A percentile compares a stretch with the other conserved stretches of the same genome.
These are phyloP conservation scores for Boletus insuetus DNA, from an alignment of 768 basidiomycete genomes.

Conservation along the genomic window DNA sequence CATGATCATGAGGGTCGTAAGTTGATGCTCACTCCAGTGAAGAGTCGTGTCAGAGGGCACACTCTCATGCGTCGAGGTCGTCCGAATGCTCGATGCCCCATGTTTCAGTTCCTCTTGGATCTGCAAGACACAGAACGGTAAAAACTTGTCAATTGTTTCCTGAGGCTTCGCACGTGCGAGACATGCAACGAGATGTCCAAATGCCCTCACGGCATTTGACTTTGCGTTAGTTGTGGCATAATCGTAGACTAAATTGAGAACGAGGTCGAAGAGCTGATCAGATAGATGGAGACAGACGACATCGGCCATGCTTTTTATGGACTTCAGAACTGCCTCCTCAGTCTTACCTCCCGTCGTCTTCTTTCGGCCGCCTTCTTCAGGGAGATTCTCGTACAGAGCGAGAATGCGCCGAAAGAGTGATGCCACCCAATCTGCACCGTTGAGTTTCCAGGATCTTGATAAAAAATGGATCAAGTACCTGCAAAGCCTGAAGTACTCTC, in stretches of 20 bases:
- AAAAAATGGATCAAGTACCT: conserved; percentile 40
- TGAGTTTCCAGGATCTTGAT: neutral
- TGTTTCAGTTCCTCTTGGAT: conserved; percentile 85
- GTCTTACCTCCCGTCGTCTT: conserved; percentile 83
- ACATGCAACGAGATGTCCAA: conserved; percentile 84
- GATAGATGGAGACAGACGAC: conserved; percentile 71
- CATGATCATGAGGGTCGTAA: neutral
- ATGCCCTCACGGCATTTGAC: conserved; percentile 86
- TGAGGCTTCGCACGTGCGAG: conserved; percentile 76
- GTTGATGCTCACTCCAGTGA: conserved; percentile 75
- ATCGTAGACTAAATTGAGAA: conserved; percentile 78
- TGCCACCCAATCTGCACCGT: conserved; percentile 67
- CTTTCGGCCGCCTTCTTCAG: conserved; percentile 89
- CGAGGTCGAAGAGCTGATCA: conserved; percentile 73
- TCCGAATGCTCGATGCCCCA: conserved; percentile 84
- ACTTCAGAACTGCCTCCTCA: conserved; percentile 72
- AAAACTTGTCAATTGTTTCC: conserved; percentile 75
- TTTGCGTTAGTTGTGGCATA: conserved; percentile 89
- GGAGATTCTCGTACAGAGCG: conserved; percentile 86
- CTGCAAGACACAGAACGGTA: conserved; percentile 71
- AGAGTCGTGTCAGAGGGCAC: conserved; percentile 84
- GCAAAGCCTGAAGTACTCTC: conserved; percentile 80
- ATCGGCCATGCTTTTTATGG: conserved; percentile 78
- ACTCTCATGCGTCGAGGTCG: conserved; percentile 70
- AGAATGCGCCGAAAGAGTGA: conserved; percentile 76